Evolutionary conservation across 2,329 filamentous ascomycete genomes (phyloP).

Genomic region (Ophiostoma ips): DNA sequence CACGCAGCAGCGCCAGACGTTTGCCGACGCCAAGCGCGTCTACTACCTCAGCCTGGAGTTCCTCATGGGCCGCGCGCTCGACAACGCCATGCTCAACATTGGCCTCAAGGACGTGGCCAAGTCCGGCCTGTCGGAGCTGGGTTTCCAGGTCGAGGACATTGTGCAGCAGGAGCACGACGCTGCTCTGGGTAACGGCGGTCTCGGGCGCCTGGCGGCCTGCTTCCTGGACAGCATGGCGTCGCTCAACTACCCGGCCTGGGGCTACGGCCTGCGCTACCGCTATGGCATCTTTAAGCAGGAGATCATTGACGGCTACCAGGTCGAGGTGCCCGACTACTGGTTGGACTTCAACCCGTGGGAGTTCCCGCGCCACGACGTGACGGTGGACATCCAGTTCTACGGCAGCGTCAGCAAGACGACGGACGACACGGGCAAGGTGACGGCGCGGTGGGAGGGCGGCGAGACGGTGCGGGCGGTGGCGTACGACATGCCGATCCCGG

Average conservation of each 20-base stretch:
- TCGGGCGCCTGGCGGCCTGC: slow-evolving; percentile 88
- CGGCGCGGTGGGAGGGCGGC: slow-evolving; percentile 76
- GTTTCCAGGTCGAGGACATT: slow-evolving; percentile 93
- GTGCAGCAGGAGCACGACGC: slow-evolving; percentile 93
- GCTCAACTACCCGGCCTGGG: slow-evolving; percentile 92
- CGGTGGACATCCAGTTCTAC: slow-evolving; percentile 95
- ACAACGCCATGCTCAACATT: slow-evolving; percentile 98
- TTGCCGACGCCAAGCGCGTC: slow-evolving; percentile 77
- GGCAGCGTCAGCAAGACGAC: slow-evolving; percentile 64
- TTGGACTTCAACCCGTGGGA: slow-evolving; percentile 99
- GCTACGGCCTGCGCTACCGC: slow-evolving; percentile 86
- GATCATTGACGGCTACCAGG: slow-evolving; percentile 94
- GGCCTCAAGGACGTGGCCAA: slow-evolving; percentile 73
- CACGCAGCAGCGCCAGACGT: slow-evolving; percentile 92
- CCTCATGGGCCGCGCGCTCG: slow-evolving; percentile 86
- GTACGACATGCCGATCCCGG: slow-evolving; percentile 85
- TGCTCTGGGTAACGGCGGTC: slow-evolving; percentile 86
- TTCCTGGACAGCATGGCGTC: slow-evolving; percentile 94
- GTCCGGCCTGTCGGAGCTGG: slow-evolving; percentile 74
- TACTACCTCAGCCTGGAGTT: slow-evolving; percentile 98
- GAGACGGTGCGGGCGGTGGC: slow-evolving; percentile 86
- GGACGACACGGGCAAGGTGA: slow-evolving; percentile 62
- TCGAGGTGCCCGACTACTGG: slow-evolving; percentile 98
- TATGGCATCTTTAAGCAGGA: slow-evolving; percentile 99
- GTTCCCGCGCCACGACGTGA: slow-evolving; percentile 88